Evolutionary conservation across 140 eudicot species (phyloP), one percentile per base, ranked within the genome.

Genomic region (Ambrosia hybrid): DNA sequence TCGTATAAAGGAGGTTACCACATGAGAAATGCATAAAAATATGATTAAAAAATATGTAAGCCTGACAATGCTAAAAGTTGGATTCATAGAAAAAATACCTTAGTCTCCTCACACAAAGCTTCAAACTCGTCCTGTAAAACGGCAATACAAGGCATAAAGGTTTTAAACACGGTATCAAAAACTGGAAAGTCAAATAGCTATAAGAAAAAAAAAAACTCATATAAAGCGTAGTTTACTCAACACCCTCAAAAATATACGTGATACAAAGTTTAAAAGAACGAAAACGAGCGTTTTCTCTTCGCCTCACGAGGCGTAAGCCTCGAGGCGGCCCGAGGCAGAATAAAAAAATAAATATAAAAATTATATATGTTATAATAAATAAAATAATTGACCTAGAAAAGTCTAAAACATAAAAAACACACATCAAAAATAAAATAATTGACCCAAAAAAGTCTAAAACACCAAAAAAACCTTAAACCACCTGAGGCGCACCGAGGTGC

Each of bases 81-180:
- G n/a, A 62, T 7, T 17, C 15, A 53, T 15, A 72, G 57, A 72
- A 73, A 71, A 52, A 26, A 72, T 72, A 87, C 92, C 92, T 87
- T 76, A 8, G 83, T 76, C 74, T 84, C 87, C 73, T 69, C 64
- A 67, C 92, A 87, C 46, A 84, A 37, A 45, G 70, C 62, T 68
- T 81, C 87, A 46, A 87, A 87, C 45, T 87, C 92, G 67, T 79
- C 89, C 92, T 87, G 89, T 62, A 73, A 76, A 45, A 52, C 53
- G 15, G 73, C 65, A 73, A 68, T 51, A 70, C 21, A 73, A 68
- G 53, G 70, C 69, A 71, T 74, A 62, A 5, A 41, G 9, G 46
- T 41, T 41, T 41, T 5, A 41, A 41, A 1, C 46, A 41, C 46
- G 8, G 9, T 41, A 41, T 41, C 8, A 8, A 0, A 36, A 70